Evolutionary conservation across 1,139 yeast species (phyloP).

Genomic region (Pichia sp.): DNA sequence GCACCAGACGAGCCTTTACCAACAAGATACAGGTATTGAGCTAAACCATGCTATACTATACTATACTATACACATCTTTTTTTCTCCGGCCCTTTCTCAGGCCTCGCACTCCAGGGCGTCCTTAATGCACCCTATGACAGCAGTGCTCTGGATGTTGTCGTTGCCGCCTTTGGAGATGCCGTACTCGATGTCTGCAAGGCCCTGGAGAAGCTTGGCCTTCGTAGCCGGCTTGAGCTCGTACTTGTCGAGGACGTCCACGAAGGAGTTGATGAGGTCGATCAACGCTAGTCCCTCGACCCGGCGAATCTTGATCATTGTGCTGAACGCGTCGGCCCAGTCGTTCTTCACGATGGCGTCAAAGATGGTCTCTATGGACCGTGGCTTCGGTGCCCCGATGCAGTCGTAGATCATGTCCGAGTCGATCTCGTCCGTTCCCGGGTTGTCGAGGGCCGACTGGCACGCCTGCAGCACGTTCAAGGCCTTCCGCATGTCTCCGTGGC

Average conservation of each 20-base stretch:
- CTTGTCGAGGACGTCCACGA: constrained; percentile 61
- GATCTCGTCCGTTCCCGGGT: constrained; percentile 41
- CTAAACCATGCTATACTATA: no score
- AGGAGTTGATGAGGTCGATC: constrained; percentile 75
- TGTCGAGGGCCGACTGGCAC: constrained; percentile 71
- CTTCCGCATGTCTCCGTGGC: constrained; percentile 94
- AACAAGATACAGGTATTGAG: no score
- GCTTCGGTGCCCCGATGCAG: constrained; percentile 94
- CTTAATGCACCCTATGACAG: constrained; percentile 84
- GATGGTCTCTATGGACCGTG: constrained; percentile 72
- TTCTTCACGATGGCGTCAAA: constrained; percentile 75
- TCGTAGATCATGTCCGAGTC: constrained; percentile 78
- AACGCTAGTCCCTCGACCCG: constrained; percentile 79
- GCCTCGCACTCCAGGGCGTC: constrained; percentile 41
- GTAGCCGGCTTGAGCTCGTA: constrained; percentile 63
- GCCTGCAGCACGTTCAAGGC: constrained; percentile 94
- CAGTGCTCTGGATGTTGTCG: constrained; percentile 85
- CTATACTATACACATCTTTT: no score
- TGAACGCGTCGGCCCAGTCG: constrained; percentile 79
- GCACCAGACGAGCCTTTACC: no score
- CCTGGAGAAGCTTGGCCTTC: constrained; percentile 58
- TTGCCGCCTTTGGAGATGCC: constrained; percentile 90
- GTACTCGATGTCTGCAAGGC: constrained; percentile 83
- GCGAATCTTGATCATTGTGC: constrained; percentile 61
- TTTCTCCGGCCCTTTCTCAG: background rate